Evolutionary conservation across 129 eudicot genomes (phyloP), one percentile per base, ranked within the genome.

Genomic region (Flaveria sonorensis): DNA sequence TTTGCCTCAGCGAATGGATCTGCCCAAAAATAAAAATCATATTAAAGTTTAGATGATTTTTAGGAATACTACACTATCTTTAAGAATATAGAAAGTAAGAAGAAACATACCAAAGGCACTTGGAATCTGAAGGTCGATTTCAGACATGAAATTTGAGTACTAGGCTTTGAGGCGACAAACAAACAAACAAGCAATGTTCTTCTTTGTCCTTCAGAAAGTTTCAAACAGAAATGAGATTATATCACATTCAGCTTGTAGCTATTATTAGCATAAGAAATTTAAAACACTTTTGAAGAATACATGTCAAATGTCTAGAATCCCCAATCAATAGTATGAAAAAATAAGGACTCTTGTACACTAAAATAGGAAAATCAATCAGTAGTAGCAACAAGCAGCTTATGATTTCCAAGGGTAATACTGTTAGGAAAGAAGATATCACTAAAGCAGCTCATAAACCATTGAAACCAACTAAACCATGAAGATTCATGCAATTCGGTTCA

Each of bases 141-240:
- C 84, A 80, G 84, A 80, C 84, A 80, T 80, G 84, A 73, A 80
- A 73, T 42, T 73, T 74, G 79, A 73, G 79, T 75, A 74, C 85
- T 75, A 74, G 56, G 55, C 65, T 73, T 69, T 73, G 61, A 69
- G 66, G 80, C 70, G 67, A 76, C 67, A 63, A 83, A 77, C 79
- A 63, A 72, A 67, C 79, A 45, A 48, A 64, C 70, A 61, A 73
- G 39, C 7, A 61, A 68, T 28, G 60, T 45, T 64, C 73, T 81
- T 76, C 81, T 60, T 63, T 64, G 57, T 69, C 59, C 57, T 70
- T 76, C 60, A 52, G 56, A 53, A 73, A 74, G 30, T 24, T 50
- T 42, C 48, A 48, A 73, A 57, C 78, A 77, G 80, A 81, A 71
- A 85, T 51, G 47, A 20, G 63, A 61, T 36, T 36, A 36, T 6